Conservation (phyloP, 495 filamentous ascomycete species). For the Neurospora tetrasperma region DNA sequence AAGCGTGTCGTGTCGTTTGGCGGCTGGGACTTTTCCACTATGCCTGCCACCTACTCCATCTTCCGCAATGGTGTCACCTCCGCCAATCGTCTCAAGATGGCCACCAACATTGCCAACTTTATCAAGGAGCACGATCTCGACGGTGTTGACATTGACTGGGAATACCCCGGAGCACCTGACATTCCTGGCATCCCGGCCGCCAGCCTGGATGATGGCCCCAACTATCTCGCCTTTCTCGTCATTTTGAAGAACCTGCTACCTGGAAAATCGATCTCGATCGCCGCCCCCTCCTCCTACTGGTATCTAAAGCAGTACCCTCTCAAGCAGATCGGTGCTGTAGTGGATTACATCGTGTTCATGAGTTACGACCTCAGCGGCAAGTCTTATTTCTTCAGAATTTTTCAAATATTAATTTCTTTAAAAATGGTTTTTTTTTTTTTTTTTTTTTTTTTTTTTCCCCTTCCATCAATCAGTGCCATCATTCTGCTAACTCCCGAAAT, state of each 20-base stretch:
- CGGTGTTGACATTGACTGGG: conserved; percentile 24
- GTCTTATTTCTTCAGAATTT: too few relatives aligned
- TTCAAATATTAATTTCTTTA: too few relatives aligned
- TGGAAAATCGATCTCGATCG: conserved; percentile 19
- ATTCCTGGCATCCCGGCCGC: conserved; percentile 15
- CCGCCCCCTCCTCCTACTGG: conserved; percentile 10
- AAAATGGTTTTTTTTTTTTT: too few relatives aligned
- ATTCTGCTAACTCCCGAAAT: background rate
- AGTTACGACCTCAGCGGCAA: conserved; percentile 11
- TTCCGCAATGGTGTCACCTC: conserved; percentile 13
- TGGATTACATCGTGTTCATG: conserved; percentile 27
- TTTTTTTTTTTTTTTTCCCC: too few relatives aligned
- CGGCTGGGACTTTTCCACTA: conserved; percentile 20
- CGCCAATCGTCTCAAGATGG: conserved; percentile 11
- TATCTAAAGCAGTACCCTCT: conserved; percentile 13
- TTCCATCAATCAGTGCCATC: too few relatives aligned
- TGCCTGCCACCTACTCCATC: conserved; percentile 15
- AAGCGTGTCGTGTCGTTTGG: conserved; percentile 25
- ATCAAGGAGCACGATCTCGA: conserved; percentile 19
- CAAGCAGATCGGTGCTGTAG: conserved; percentile 4
- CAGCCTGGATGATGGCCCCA: conserved; percentile 5
- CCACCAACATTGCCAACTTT: conserved; percentile 17
- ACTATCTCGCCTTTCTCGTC: conserved; percentile 11
- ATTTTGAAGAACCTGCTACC: conserved; percentile 5
- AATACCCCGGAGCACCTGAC: conserved; percentile 26